Evolutionary conservation across 192 early-diverging fungal genomes (phyloP).

Genomic region (Podila minutissima): DNA sequence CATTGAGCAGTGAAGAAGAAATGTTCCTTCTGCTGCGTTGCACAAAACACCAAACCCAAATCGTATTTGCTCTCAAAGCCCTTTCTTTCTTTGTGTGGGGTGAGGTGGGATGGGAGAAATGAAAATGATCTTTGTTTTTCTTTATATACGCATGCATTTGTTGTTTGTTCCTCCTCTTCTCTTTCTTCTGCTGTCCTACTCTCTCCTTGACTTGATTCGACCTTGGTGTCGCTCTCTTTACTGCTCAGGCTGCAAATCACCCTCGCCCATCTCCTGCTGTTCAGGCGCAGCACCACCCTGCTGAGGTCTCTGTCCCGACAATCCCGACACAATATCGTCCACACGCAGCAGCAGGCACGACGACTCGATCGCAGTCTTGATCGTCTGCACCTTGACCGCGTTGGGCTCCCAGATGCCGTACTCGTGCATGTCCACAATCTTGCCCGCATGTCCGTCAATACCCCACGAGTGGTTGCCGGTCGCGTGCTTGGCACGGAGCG

Average conservation of each 20-base stretch:
- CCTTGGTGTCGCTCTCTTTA: background rate
- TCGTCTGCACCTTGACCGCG: slow-evolving; percentile 99
- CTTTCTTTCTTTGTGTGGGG: no score
- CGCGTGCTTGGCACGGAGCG: slow-evolving; percentile 94
- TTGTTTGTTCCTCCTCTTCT: background rate
- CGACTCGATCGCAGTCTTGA: slow-evolving; percentile 99
- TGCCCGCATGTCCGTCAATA: slow-evolving; percentile 93
- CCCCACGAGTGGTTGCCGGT: slow-evolving; percentile 90
- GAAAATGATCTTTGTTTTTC: no score
- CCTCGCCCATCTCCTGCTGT: slow-evolving; percentile 52
- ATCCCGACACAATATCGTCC: slow-evolving; percentile 97
- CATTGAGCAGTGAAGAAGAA: no score
- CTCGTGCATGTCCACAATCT: slow-evolving; percentile 94
- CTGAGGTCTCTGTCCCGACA: slow-evolving; percentile 70
- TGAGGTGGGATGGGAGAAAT: no score
- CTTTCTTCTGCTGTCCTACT: background rate
- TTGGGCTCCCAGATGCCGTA: slow-evolving; percentile 99
- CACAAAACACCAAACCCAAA: no score
- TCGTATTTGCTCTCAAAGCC: no score
- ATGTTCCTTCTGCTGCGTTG: no score
- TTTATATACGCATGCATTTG: no score
- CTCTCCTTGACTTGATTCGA: background rate
- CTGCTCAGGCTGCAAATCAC: slow-evolving; percentile 53
- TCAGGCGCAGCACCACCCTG: slow-evolving; percentile 50
- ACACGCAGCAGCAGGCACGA: slow-evolving; percentile 85